Percentiles rank a stretch among this genome's conserved stretches.
Evolutionary conservation across 768 basidiomycete species (phyloP).

Genomic region (Naematelia aurantialba): DNA sequence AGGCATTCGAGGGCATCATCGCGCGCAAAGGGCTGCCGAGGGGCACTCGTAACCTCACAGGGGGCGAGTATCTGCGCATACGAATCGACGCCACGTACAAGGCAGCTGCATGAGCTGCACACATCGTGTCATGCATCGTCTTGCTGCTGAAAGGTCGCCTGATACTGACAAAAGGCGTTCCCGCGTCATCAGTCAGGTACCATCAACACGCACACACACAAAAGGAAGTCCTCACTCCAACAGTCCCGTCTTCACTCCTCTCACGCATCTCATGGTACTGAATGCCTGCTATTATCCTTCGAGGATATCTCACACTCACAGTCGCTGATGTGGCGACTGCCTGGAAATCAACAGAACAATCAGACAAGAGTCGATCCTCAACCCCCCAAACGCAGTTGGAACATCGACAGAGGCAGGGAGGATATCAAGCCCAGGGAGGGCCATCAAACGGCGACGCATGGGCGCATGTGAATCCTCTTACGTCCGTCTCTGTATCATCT

Average conservation of each 20-base stretch:
- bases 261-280: too few relatives aligned
- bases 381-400: too few relatives aligned
- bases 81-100: conserved; percentile 5
- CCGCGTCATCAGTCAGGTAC: background rate
- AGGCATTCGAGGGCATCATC: conserved; percentile 10
- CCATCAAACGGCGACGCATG: background rate
- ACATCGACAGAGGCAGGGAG: too few relatives aligned
- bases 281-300: too few relatives aligned
- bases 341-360: too few relatives aligned
- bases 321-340: too few relatives aligned
- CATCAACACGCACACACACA: background rate
- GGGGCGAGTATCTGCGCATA: conserved; percentile 10
- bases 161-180: background rate
- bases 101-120: background rate
- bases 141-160: background rate
- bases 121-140: background rate
- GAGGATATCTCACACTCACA: too few relatives aligned
- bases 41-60: conserved; percentile 8
- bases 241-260: too few relatives aligned
- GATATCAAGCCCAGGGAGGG: too few relatives aligned
- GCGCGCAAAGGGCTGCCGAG: conserved; percentile 12
- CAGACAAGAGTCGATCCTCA: too few relatives aligned
- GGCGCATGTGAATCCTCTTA: background rate
- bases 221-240: too few relatives aligned
- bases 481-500: background rate